Percentiles rank a stretch among this genome's conserved stretches.
Evolutionary conservation across 495 filamentous ascomycete genomes (phyloP).

Genomic region (Penicillium maclennaniae): DNA sequence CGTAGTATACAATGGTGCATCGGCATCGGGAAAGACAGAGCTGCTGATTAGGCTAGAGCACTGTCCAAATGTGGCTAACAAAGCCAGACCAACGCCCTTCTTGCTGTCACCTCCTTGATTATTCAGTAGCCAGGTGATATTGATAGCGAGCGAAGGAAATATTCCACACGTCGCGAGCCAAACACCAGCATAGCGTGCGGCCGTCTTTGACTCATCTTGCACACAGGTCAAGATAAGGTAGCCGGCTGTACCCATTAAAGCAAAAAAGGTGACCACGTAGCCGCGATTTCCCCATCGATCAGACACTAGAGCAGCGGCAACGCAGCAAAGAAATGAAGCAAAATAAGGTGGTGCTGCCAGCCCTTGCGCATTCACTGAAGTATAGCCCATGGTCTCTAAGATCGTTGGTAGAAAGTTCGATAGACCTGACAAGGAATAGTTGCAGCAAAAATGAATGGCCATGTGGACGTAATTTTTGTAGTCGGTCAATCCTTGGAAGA

Average conservation of each 20-base stretch:
- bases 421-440: slow-evolving; percentile 35
- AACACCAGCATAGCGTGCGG: slow-evolving; percentile 54
- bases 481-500: slow-evolving; percentile 21
- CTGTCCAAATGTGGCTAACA: slow-evolving; percentile 31
- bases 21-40: slow-evolving; percentile 23
- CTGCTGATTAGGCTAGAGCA: slow-evolving; percentile 28
- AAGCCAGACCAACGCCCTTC: slow-evolving; percentile 28
- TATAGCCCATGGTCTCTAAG: slow-evolving; percentile 65
- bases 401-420: slow-evolving; percentile 76
- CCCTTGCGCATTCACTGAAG: slow-evolving; percentile 61
- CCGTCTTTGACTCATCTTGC: slow-evolving; percentile 35
- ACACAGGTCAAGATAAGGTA: slow-evolving; percentile 61
- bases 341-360: slow-evolving; percentile 73
- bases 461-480: slow-evolving; percentile 31
- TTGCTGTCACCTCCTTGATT: slow-evolving; percentile 54
- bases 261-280: slow-evolving; percentile 54
- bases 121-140: slow-evolving; percentile 62
- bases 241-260: slow-evolving; percentile 56
- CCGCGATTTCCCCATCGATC: slow-evolving; percentile 63
- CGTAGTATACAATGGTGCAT: slow-evolving; percentile 24
- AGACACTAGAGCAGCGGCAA: slow-evolving; percentile 57
- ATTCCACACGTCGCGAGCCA: slow-evolving; percentile 63
- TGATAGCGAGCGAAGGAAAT: slow-evolving; percentile 57
- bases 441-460: slow-evolving; percentile 28
- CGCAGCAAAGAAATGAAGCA: slow-evolving; percentile 59